These are phyloP conservation scores for Plasmodium billcollinsi DNA, from an alignment of 169 alveolate species.

Conservation along the genomic window DNA sequence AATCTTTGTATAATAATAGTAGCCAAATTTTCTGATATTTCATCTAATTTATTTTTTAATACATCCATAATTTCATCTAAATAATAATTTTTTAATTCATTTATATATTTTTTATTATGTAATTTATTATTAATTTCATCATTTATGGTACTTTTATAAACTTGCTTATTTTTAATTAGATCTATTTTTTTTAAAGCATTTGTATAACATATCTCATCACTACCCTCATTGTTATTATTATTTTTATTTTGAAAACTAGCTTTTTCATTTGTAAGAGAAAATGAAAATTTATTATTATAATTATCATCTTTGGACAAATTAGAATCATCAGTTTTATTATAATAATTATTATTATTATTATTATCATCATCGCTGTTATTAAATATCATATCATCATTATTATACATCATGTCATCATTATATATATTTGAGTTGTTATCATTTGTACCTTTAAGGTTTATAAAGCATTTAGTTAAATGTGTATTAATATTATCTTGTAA, in stretches of 20 bases:
- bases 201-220: background rate
- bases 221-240: background rate
- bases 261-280: background rate
- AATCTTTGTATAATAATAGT: slow-evolving; percentile 54
- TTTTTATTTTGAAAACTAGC: background rate
- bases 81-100: slow-evolving; percentile 37
- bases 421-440: background rate
- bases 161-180: slow-evolving; percentile 44
- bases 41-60: slow-evolving; percentile 54
- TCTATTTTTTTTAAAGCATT: slow-evolving; percentile 26
- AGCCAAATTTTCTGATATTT: slow-evolving; percentile 55
- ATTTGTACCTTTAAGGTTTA: slow-evolving; percentile 34
- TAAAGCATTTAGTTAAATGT: slow-evolving; percentile 58
- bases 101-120: slow-evolving; percentile 2
- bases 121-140: slow-evolving; percentile 41
- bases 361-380: background rate
- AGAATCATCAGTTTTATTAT: background rate
- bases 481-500: slow-evolving; percentile 31
- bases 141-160: slow-evolving; percentile 29
- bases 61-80: slow-evolving; percentile 56
- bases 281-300: background rate
- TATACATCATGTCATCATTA: background rate
- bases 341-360: background rate
- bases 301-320: background rate
- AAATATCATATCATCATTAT: background rate